Evolutionary conservation across 2,329 filamentous ascomycete genomes (phyloP), one percentile per base, ranked within the genome.

Genomic region (Pyrenophora teres): DNA sequence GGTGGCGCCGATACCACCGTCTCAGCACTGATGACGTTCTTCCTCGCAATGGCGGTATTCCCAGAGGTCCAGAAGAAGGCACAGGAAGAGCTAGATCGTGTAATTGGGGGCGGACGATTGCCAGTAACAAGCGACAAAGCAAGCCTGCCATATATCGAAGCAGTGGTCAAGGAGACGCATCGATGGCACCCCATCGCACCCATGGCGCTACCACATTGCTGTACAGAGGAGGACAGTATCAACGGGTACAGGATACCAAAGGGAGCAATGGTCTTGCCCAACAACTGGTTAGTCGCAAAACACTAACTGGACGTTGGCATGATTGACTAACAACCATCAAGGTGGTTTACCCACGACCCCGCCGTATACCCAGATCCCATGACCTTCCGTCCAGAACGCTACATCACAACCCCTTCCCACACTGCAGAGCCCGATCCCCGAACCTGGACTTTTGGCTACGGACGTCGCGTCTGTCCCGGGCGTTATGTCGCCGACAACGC

Each of bases 1-100:
- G 79, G 71, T 3, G 78, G 76, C n/a, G 80, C 75, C 2, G 75
- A 78, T 2, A 78, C 72, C 2, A 81, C 74, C 1, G 74, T 78
- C 0, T 77, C 71, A 0, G 68, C 76, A 0, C 51, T 80, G 2
- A 61, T 68, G 40, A 67, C 58, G 0, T 83, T 84, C 61, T 73
- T 81, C 16, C 73, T 84, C 0, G 81, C 80, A 0, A 83, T 83
- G 67, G 77, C 75, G 13, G 68, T 81, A 6, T 81, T 79, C 32
- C 78, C 78, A 0, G 63, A 72, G 1, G 68, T 81, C 0, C 80
- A 82, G 43, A 60, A 62, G 18, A 82, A 81, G 50, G 79, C 78
- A 0, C 77, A 77, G 52, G 68, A 67, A 4, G 72, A 78, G 36
- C 65, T 85, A 10, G 81, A 85, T 50, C 60, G 68, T 3, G 77